Evolutionary conservation across 306 rosid species (phyloP).

Genomic region (Vicia villosa): DNA sequence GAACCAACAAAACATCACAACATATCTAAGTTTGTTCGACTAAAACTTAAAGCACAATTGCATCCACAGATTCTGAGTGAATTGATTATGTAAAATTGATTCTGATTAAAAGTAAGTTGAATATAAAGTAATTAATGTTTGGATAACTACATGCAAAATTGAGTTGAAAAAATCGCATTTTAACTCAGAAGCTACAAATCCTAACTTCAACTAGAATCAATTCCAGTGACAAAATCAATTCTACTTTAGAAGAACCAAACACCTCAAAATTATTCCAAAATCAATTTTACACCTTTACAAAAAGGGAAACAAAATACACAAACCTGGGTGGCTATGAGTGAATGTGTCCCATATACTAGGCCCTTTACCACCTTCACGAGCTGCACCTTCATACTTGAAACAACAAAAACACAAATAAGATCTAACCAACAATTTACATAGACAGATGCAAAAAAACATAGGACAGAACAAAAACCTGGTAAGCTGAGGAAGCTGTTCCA

Average conservation of each 20-base stretch:
- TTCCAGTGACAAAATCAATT: too few species aligned
- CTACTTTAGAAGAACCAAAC: too few species aligned
- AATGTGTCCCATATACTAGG: conserved; percentile 76
- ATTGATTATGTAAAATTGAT: too few species aligned
- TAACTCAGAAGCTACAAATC: too few species aligned
- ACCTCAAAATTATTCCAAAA: too few species aligned
- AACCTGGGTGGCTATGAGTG: conserved; percentile 60
- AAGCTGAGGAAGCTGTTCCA: conserved; percentile 63
- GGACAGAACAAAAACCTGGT: conserved; percentile 51
- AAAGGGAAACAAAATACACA: not conserved
- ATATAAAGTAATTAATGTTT: too few species aligned
- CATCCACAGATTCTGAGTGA: not conserved
- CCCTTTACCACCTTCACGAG: conserved; percentile 57
- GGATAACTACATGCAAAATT: too few species aligned
- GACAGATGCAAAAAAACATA: not conserved
- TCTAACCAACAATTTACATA: conserved; percentile 17
- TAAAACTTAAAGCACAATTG: not conserved
- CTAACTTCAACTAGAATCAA: too few species aligned
- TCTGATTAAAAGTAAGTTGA: not conserved
- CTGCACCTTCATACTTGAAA: conserved; percentile 52
- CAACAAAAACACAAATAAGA: conserved; percentile 7
- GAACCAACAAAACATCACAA: conserved; percentile 27
- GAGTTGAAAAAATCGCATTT: too few species aligned
- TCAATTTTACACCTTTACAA: too few species aligned
- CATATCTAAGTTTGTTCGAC: not conserved